Conservation (phyloP, 2,329 filamentous ascomycete genomes). For the Trichoderma sp. region DNA sequence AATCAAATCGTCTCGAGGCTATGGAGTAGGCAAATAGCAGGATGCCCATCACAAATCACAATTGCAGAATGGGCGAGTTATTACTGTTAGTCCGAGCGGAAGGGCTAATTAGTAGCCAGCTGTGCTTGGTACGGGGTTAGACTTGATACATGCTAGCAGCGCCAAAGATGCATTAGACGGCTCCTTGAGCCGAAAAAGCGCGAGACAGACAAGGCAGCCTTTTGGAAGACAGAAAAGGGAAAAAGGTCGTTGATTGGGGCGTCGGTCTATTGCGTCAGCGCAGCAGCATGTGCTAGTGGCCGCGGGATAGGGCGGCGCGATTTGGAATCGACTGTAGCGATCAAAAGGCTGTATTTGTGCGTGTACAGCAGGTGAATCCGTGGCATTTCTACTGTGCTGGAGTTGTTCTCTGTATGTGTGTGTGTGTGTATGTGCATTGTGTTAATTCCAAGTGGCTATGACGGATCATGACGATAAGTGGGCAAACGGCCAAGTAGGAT, state of each 20-base stretch:
- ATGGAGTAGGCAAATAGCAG: background rate
- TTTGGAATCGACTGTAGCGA: background rate
- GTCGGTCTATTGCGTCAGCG: slow-evolving; percentile 24
- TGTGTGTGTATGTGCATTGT: background rate
- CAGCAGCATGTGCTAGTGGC: slow-evolving; percentile 18
- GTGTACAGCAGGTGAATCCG: too few relatives aligned
- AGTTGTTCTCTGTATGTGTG: background rate
- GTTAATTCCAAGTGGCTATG: background rate
- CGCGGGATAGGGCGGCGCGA: slow-evolving; percentile 15
- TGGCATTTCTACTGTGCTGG: too few relatives aligned
- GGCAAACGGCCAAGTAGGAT: background rate
- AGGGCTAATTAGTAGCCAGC: slow-evolving; percentile 15
- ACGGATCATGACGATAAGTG: slow-evolving; percentile 14
- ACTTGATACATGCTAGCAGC: background rate
- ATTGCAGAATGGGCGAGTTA: background rate
- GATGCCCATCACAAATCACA: slow-evolving; percentile 20
- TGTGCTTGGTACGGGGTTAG: background rate
- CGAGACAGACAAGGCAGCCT: background rate
- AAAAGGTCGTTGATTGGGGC: background rate
- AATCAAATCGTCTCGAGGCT: background rate
- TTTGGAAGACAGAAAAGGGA: background rate
- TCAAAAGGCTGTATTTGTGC: background rate
- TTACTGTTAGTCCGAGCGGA: slow-evolving; percentile 5
- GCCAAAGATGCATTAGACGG: background rate
- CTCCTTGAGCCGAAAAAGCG: background rate